Base-by-base conservation (phyloP, 2,329 filamentous ascomycete species). In the Neonectria hederae region DNA sequence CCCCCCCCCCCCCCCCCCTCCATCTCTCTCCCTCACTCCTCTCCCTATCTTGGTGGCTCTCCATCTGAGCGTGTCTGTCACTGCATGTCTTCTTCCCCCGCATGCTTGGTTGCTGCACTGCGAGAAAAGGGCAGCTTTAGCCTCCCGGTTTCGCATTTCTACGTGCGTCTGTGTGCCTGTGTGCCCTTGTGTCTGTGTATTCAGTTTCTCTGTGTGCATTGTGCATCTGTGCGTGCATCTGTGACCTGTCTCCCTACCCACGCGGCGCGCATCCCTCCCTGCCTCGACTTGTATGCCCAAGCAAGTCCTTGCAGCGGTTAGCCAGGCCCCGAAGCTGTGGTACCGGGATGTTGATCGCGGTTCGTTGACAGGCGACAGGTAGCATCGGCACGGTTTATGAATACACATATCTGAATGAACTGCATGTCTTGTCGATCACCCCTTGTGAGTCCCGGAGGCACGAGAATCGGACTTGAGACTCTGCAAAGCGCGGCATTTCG, bases 381-480 rank as follows among this genome's bases (percentile, higher is more conserved):
- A 11, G 48, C 48, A n/a, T 51, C 28, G 19, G 10, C n/a, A 14
- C n/a, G n/a, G 22, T 6, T 49, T 30, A 38, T n/a, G 35, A 38
- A 38, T 32, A 10, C 30, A 32, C 14, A 38, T 38, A 7, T 19
- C 38, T n/a, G 17, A 42, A 8, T 21, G 28, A 11, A 19, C 48
- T 51, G 48, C 48, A 51, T 51, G 28, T 32, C 48, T 63, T 35
- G 55, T 32, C 61, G 55, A 59, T 45, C 43, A 13, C 30, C 7
- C 7, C 43, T 11, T 43, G 8, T 3, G 10, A 9, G 10, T 9
- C 28, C 28, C 3, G 17, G 24, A 17, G 19, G 45, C 35, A 32
- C 48, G 42, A 30, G 32, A 8, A 6, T 7, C 26, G 14, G 30
- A 32, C 32, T 45, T 49, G 49, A 21, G 42, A 42, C 49, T 21